Evolutionary conservation across 805 yeast genomes (phyloP), one percentile per base, ranked within the genome.

Genomic region (Wickerhamiella azymoides): DNA sequence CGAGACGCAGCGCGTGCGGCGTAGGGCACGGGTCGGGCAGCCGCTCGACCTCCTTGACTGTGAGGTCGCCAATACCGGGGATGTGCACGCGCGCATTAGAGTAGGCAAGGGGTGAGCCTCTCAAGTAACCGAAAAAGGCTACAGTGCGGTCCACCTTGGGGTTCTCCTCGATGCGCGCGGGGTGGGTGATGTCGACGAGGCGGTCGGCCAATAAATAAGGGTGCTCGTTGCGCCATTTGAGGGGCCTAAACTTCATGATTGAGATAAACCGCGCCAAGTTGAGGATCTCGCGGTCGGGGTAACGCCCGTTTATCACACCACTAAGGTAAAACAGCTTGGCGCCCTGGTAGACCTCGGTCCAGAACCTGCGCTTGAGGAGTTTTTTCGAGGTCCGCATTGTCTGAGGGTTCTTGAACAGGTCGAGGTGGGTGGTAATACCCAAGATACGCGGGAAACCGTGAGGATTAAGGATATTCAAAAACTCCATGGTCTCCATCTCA

Each of bases 401-500:
- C 10, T 93, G 72, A 50, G 82, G 94, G 14, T 83, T 80, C 60
- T 83, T 88, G 71, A 92, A 92, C 43, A 92, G 71, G 63, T 92
- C 99, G 57, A 93, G 71, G 68, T 92, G 99, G 0, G 98, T 92
- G 6, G 95, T 82, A 9, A 92, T 83, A 53, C 97, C 98, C 39
- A 92, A 69, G 16, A 92, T 93, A 55, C 96, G 76, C 36, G 99
- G 99, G 88, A 92, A 92, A 64, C 98, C 99, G 63, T 92, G 98
- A 59, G 89, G 96, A 56, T 92, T 95, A 2, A 96, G 93, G 53
- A 92, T 75, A 58, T 92, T 93, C 52, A 92, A 70, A 59, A 92
- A 92, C 65, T 92, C 99, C 97, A 92, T 93, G 8, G 98, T 92
- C 65, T 92, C 99, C 99, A 92, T 92, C 68, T 92, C 99, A 49